A percentile compares a stretch with the other conserved stretches of the same genome.
Conservation (phyloP, 352 stramenopile species). For the Globisporangium uncinulatum region DNA sequence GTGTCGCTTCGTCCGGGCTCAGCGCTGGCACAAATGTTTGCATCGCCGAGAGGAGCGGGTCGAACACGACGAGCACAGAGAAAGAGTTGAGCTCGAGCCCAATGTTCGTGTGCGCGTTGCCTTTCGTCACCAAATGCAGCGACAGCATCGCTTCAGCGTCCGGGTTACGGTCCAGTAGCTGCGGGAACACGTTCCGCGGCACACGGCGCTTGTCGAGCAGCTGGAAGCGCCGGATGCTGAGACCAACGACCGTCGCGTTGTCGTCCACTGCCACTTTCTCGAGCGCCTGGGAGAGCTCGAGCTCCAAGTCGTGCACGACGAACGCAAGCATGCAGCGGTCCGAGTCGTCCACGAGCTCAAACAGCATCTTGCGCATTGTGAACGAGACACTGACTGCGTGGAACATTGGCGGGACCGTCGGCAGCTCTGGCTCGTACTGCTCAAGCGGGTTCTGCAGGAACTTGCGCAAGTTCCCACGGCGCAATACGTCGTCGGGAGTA, state of each 20-base stretch:
- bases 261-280: conserved; percentile 26
- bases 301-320: conserved; percentile 38
- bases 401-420: conserved; percentile 39
- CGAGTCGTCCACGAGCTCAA: conserved; percentile 46
- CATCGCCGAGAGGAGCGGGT: conserved; percentile 52
- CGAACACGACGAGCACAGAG: conserved; percentile 69
- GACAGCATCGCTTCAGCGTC: conserved; percentile 49
- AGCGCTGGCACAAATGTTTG: conserved; percentile 60
- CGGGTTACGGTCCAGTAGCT: conserved; percentile 72
- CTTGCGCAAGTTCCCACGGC: conserved; percentile 45
- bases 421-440: conserved; percentile 51
- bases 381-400: conserved; percentile 51
- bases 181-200: conserved; percentile 65
- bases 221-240: conserved; percentile 61
- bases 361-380: conserved; percentile 36
- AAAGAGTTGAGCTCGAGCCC: conserved; percentile 48
- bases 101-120: conserved; percentile 53
- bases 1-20: conserved; percentile 58
- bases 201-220: conserved; percentile 61
- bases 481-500: conserved; percentile 32
- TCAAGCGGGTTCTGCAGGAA: conserved; percentile 64
- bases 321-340: conserved; percentile 48
- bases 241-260: conserved; percentile 36
- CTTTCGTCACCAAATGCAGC: conserved; percentile 39
- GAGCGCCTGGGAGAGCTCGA: conserved; percentile 45